A percentile compares a stretch with the other conserved stretches of the same genome.
Evolutionary conservation across 208 protist species (phyloP).

Genomic region (Acanthamoeba royreba): DNA sequence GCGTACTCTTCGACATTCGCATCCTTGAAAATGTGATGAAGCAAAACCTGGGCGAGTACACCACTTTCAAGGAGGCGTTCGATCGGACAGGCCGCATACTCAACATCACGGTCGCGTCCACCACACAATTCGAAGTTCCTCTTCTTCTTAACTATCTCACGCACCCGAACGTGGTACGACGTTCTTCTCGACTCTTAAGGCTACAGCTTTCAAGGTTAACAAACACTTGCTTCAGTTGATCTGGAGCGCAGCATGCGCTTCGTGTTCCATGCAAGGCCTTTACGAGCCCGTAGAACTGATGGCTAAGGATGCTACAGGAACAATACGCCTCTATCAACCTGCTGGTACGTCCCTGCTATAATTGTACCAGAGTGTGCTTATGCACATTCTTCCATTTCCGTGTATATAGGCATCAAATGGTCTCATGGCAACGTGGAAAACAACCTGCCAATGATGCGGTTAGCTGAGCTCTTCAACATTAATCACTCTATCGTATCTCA

Average conservation of each 20-base stretch:
- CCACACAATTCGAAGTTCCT: constrained; percentile 40
- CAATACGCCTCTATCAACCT: not conserved
- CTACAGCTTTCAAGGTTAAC: not conserved
- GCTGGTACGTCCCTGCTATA: not conserved
- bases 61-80: constrained; percentile 68
- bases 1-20: constrained; percentile 38
- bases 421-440: constrained; percentile 54
- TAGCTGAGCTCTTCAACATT: constrained; percentile 81
- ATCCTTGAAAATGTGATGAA: constrained; percentile 20
- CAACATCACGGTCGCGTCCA: constrained; percentile 62
- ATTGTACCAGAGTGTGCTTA: not conserved
- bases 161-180: constrained; percentile 61
- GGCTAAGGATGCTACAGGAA: constrained; percentile 37
- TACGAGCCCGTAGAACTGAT: constrained; percentile 65
- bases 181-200: not conserved
- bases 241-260: constrained; percentile 57
- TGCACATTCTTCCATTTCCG: not conserved
- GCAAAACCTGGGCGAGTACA: constrained; percentile 41
- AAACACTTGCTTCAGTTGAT: constrained; percentile 44
- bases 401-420: constrained; percentile 24
- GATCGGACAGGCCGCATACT: constrained; percentile 64
- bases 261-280: constrained; percentile 49
- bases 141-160: constrained; percentile 75
- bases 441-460: constrained; percentile 71
- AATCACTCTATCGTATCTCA: constrained; percentile 80